Evolutionary conservation across 164 flowering plant species (phyloP).

Genomic region (Stephania cephalantha): DNA sequence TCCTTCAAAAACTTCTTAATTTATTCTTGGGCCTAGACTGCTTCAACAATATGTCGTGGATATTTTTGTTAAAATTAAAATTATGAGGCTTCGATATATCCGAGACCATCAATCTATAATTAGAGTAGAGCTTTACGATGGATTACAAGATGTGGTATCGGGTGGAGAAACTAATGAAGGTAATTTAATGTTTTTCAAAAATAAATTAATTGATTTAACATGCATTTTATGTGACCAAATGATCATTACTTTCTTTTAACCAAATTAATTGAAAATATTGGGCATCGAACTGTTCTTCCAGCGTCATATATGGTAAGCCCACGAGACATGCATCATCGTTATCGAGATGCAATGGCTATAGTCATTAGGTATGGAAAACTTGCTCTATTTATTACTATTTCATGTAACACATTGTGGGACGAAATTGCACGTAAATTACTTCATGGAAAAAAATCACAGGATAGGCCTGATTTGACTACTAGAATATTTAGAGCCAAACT

Average conservation of each 20-base stretch:
- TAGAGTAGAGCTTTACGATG: constrained; percentile 12
- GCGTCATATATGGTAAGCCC: constrained; percentile 19
- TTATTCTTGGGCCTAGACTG: neutral
- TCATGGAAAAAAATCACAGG: too few relatives aligned
- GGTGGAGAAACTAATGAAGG: neutral
- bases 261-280: neutral
- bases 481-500: too few relatives aligned
- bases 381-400: constrained; percentile 16
- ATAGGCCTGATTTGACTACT: too few relatives aligned
- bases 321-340: constrained; percentile 10
- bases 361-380: constrained; percentile 17
- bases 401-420: constrained; percentile 16
- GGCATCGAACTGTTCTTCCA: constrained; percentile 5
- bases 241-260: neutral
- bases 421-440: too few relatives aligned
- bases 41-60: constrained; percentile 22
- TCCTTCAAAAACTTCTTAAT: neutral
- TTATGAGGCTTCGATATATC: constrained; percentile 6
- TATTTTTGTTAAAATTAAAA: constrained; percentile 15
- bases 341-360: constrained; percentile 19
- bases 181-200: neutral
- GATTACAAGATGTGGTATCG: neutral
- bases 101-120: constrained; percentile 7
- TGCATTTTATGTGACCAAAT: neutral
- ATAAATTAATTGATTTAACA: neutral